Base-by-base conservation (phyloP, 129 eudicot genomes). In the Sambucus nigra region DNA sequence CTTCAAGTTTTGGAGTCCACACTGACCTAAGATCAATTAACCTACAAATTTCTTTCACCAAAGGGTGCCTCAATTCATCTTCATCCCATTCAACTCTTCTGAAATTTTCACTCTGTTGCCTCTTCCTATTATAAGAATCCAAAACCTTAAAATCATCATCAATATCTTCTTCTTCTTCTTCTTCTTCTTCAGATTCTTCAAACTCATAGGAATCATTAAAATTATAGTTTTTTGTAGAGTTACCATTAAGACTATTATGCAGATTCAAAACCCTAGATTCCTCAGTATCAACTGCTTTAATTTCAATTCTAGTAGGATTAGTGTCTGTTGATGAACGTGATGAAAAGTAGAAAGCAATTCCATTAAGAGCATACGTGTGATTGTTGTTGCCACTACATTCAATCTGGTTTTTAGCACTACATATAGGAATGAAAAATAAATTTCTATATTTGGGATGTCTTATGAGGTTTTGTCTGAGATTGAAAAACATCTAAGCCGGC, bases 31-130 rank as follows among this genome's bases (percentile, higher is more conserved):
- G 45, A n/a, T 66, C 80, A 61, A 89, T 64, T 64, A 89, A 68
- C 25, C 88, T 73, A 55, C 93, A 75, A 1, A 68, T 55, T 58
- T 89, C 97, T 59, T 72, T 89, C 53, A 89, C 97, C 19, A 89
- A 56, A 22, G 95, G 97, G 61, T 89, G 85, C 63, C 79, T 76
- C 14, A 49, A 40, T 66, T 81, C 97, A 47, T 79, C 82, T 31
- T 69, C 85, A 26, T 69, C 39, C 51, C 29, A 60, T 49, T 71
- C 69, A 13, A 45, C 57, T 15, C 47, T 73, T 57, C 54, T 69
- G 31, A 51, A 53, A 66, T 40, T 66, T 57, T 67, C 77, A 18
- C 45, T 54, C 66, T 60, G 48, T 25, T 61, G 54, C 60, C 14
- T 28, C 12, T 68, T 59, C 45, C 51, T 44, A 42, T 56, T 47